A percentile compares a stretch with the other conserved stretches of the same genome.
Evolutionary conservation across 495 filamentous ascomycete species (phyloP).

Genomic region (Neurospora tetrasperma): DNA sequence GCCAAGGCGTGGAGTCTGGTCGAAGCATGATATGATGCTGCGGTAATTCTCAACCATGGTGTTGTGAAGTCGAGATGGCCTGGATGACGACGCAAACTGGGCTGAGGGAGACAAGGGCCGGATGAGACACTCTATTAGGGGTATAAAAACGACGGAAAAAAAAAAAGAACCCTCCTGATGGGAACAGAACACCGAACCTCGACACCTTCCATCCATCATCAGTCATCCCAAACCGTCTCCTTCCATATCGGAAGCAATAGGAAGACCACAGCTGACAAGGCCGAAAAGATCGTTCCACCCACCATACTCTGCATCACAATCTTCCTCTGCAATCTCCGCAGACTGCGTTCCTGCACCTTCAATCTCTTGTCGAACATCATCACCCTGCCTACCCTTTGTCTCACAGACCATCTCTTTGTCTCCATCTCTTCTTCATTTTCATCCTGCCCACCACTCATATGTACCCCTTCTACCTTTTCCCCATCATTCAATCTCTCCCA

Average conservation of each 20-base stretch:
- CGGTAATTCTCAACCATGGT: background rate
- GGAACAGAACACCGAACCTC: background rate
- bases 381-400: slow-evolving; percentile 9
- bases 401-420: slow-evolving; percentile 9
- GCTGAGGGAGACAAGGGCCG: background rate
- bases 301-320: slow-evolving; percentile 32
- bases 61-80: background rate
- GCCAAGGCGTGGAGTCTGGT: background rate
- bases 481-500: slow-evolving; percentile 33
- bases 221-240: slow-evolving; percentile 15
- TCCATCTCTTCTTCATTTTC: background rate
- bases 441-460: background rate
- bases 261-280: slow-evolving; percentile 24
- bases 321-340: slow-evolving; percentile 29
- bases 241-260: slow-evolving; percentile 31
- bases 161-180: background rate
- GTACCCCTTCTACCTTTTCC: background rate
- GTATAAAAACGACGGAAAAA: background rate
- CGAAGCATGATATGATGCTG: background rate
- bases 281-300: slow-evolving; percentile 27
- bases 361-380: slow-evolving; percentile 36
- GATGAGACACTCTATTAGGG: background rate
- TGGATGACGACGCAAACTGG: background rate
- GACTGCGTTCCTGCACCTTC: slow-evolving; percentile 29
- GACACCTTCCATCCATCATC: background rate